These are phyloP conservation scores for Hysterangium stoloniferum DNA, from an alignment of 768 basidiomycete genomes.

Conservation along the genomic window DNA sequence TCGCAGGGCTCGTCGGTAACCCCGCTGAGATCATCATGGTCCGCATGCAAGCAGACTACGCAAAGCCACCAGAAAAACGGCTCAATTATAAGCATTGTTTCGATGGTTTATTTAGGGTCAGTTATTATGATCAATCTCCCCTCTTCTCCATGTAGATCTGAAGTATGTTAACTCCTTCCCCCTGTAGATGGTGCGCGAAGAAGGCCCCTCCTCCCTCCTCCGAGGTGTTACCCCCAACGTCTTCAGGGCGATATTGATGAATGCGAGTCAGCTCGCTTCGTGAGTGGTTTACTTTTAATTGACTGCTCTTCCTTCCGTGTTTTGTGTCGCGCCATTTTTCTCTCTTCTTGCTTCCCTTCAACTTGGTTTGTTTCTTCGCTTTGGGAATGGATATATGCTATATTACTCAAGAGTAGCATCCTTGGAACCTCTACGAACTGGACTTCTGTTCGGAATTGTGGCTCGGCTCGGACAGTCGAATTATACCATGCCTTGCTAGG, in stretches of 20 bases:
- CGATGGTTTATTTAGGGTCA: constrained; percentile 77
- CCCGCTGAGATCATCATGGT: constrained; percentile 82
- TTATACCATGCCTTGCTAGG: too few species aligned
- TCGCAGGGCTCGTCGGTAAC: constrained; percentile 85
- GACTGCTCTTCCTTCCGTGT: too few species aligned
- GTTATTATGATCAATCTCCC: constrained; percentile 24
- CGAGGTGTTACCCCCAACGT: constrained; percentile 82
- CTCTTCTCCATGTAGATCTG: neutral
- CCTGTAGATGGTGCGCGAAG: constrained; percentile 76
- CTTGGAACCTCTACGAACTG: too few species aligned
- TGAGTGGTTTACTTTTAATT: constrained; percentile 31
- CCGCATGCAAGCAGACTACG: constrained; percentile 85
- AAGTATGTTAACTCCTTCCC: constrained; percentile 1
- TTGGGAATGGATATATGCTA: too few species aligned
- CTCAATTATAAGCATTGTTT: constrained; percentile 89
- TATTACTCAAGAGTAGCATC: too few species aligned
- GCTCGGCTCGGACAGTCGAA: too few species aligned
- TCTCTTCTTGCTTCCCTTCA: neutral
- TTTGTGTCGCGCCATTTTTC: neutral
- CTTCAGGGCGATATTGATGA: constrained; percentile 82
- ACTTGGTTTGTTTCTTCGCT: neutral
- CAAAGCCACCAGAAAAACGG: constrained; percentile 79
- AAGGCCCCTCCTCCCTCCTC: constrained; percentile 65
- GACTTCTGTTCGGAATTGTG: too few species aligned
- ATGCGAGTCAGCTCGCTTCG: constrained; percentile 88